Evolutionary conservation across 768 basidiomycete species (phyloP).

Genomic region (Termitomyces eurrhizus): DNA sequence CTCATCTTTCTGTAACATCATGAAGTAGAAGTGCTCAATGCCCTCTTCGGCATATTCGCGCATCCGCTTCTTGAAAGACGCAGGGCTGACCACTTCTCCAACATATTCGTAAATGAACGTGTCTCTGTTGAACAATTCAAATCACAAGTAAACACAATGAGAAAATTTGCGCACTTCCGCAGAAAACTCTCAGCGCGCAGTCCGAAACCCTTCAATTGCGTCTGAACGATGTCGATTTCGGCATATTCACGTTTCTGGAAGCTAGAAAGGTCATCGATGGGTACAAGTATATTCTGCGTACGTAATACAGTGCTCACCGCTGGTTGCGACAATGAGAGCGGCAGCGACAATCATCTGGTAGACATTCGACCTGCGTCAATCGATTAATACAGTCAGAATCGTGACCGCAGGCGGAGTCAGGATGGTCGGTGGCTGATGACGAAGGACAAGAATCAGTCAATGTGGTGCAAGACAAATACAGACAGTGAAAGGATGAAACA

Average conservation of each 20-base stretch:
- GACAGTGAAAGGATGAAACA: slow-evolving; percentile 22
- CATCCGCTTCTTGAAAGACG: slow-evolving; percentile 91
- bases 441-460: slow-evolving; percentile 8
- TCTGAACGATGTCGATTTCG: slow-evolving; percentile 83
- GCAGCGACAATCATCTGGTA: slow-evolving; percentile 87
- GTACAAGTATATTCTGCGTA: slow-evolving; percentile 8
- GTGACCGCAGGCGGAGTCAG: slow-evolving; percentile 74
- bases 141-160: not conserved
- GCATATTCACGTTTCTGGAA: slow-evolving; percentile 88
- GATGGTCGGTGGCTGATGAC: slow-evolving; percentile 54
- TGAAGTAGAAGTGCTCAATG: slow-evolving; percentile 97
- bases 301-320: slow-evolving; percentile 50
- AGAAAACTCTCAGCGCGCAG: slow-evolving; percentile 72
- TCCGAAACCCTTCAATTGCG: slow-evolving; percentile 95
- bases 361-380: slow-evolving; percentile 94
- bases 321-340: slow-evolving; percentile 85
- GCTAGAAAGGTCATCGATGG: slow-evolving; percentile 35
- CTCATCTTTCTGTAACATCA: slow-evolving; percentile 99
- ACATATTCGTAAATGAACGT: slow-evolving; percentile 96
- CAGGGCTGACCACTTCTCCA: slow-evolving; percentile 89
- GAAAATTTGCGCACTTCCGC: slow-evolving; percentile 46
- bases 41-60: slow-evolving; percentile 90
- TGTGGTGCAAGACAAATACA: not conserved
- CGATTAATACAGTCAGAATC: slow-evolving; percentile 95
- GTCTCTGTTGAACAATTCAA: slow-evolving; percentile 50